Base-by-base conservation (phyloP, 805 yeast genomes). In the Candida cerambycidarum region DNA sequence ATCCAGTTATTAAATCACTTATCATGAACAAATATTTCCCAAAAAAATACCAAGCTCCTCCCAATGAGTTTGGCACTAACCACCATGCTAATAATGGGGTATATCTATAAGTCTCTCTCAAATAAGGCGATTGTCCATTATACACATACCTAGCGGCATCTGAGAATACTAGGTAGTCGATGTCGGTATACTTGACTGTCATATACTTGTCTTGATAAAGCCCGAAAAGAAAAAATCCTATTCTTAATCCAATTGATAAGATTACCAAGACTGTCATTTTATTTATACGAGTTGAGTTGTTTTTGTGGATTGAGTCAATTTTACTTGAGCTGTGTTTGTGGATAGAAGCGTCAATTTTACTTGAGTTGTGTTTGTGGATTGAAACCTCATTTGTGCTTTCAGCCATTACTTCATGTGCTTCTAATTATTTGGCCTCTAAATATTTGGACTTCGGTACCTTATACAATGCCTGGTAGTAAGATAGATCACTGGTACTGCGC, bases 41-140 rank as follows among this genome's bases (percentile, higher is more conserved):
- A 54, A 84, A 85, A 48, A 80, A 74, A 38, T 56, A 59, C 71
- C 72, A 74, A 3, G 31, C 8, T 0, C 58, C 65, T 1, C 65
- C 68, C 53, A 59, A 63, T 2, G 76, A 68, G 21, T 87, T 85
- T 0, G 97, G 97, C 1, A 80, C 59, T 30, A 93, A 64, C 21
- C 87, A 47, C 93, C 96, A 89, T 9, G 97, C 82, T 25, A 93
- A 66, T 28, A 93, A 61, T 9, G 99, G 99, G 0, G 99, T 92
- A 56, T 93, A 93, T 35, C 99, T 68, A 56, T 92, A 93, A 0
- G 99, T 93, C 43, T 84, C 96, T 48, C 99, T 71, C 15, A 60
- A 52, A 55, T 86, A 93, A 1, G 99, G 99, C 0, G 95, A 83
- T 18, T 51, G 36, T 1, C 80, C 78, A 1, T 71, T 43, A 50